Conservation (phyloP, 768 basidiomycete genomes). For the Floccularia luteovirens region DNA sequence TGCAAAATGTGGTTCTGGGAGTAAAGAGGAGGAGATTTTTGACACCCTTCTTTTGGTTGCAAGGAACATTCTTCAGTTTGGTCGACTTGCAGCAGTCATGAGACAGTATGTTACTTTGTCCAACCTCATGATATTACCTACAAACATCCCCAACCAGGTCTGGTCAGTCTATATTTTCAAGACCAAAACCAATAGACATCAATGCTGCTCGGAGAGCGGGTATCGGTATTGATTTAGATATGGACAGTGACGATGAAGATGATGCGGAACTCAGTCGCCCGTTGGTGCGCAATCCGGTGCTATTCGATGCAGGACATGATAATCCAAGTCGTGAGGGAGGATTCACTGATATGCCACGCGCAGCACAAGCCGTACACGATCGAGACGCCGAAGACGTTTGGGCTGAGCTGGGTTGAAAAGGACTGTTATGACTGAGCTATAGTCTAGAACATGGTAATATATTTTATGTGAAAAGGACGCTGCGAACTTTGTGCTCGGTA, state of each 20-base stretch:
- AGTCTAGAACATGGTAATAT: neutral
- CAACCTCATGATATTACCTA: slow-evolving; percentile 5
- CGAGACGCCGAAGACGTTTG: slow-evolving; percentile 65
- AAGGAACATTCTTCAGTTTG: slow-evolving; percentile 89
- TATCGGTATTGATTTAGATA: slow-evolving; percentile 63
- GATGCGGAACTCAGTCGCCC: slow-evolving; percentile 55
- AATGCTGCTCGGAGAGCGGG: slow-evolving; percentile 61
- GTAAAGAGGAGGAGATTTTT: slow-evolving; percentile 90
- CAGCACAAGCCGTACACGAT: slow-evolving; percentile 43
- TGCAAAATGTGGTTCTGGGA: slow-evolving; percentile 73
- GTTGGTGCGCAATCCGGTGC: slow-evolving; percentile 47
- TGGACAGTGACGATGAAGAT: slow-evolving; percentile 58
- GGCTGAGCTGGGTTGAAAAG: slow-evolving; percentile 51
- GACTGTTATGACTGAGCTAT: neutral
- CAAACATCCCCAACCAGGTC: slow-evolving; percentile 41
- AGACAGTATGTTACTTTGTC: slow-evolving; percentile 61
- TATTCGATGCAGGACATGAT: slow-evolving; percentile 54
- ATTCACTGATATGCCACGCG: slow-evolving; percentile 54
- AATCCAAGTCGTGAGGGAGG: slow-evolving; percentile 20
- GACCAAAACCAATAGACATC: slow-evolving; percentile 82
- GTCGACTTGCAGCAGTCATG: slow-evolving; percentile 87
- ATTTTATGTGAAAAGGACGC: no score
- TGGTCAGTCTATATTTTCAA: slow-evolving; percentile 83
- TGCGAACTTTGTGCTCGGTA: no score
- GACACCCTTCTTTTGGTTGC: slow-evolving; percentile 90